Evolutionary conservation across 1,139 yeast genomes (phyloP), one percentile per base, ranked within the genome.

Genomic region (Starmera stellimalicola): DNA sequence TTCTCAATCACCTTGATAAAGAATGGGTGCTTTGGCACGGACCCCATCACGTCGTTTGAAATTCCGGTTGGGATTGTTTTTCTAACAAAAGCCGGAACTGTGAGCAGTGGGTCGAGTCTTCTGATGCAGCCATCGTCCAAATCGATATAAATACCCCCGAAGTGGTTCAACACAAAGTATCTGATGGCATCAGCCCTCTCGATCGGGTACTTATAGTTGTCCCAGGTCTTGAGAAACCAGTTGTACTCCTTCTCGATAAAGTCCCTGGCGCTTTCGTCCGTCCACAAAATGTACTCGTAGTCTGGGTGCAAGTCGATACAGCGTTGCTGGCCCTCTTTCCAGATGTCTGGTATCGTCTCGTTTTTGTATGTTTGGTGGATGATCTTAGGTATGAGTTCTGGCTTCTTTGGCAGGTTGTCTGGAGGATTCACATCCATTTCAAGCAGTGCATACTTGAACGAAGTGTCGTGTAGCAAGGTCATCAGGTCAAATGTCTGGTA

Each of bases 321-420:
- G 16, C 73, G 72, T 50, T 74, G 69, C 53, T 83, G 95, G 17
- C 94, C 87, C 3, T 69, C 69, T 44, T 62, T 61, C 97, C 97
- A 87, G 36, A 72, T 64, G 31, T 75, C 84, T 3, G 96, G 97
- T 18, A 87, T 72, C 18, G 75, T 70, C 16, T 62, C 70, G 18
- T 82, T 79, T 56, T 84, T 87, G 60, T 87, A 87, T 12, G 96
- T 87, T 58, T 87, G 97, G 54, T 87, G 97, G 37, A 87, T 85
- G 53, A 87, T 85, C 51, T 81, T 83, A 26, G 97, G 97, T 32
- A 87, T 83, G 31, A 77, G 51, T 38, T 66, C 64, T 10, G 73
- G 74, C 42, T 60, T 60, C 23, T 60, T 60, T 22, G 64, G 51
- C 16, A 62, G 44, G 11, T 62, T 63, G 25, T 57, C 51, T 5